These are phyloP conservation scores for Flaveria linearis DNA, from an alignment of 129 eudicot genomes.

Conservation along the genomic window DNA sequence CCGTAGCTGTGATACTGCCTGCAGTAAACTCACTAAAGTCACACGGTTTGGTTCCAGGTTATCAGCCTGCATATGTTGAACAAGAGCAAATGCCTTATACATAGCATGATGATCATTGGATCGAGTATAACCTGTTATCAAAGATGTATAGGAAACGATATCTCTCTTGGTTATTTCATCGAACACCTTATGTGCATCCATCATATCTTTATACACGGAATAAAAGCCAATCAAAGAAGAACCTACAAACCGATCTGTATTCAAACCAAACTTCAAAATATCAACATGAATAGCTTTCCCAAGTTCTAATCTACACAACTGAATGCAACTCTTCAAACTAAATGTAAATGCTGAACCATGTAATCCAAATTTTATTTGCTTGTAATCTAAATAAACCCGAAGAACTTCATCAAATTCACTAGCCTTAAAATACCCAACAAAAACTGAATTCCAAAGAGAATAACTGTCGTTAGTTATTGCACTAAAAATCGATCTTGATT, in stretches of 20 bases:
- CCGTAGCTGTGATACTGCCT: conserved; percentile 40
- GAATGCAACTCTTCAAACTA: conserved; percentile 46
- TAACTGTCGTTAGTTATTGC: conserved; percentile 29
- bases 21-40: conserved; percentile 60
- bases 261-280: conserved; percentile 54
- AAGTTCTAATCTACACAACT: conserved; percentile 34
- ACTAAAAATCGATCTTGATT: conserved; percentile 50
- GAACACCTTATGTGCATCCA: conserved; percentile 55
- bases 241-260: conserved; percentile 50
- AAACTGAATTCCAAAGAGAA: conserved; percentile 50
- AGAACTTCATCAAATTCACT: conserved; percentile 50
- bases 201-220: conserved; percentile 34
- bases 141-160: conserved; percentile 57
- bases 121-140: conserved; percentile 51
- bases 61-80: conserved; percentile 43
- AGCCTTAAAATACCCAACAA: conserved; percentile 52
- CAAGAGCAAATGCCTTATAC: conserved; percentile 41
- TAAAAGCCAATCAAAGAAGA: conserved; percentile 53
- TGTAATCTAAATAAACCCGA: conserved; percentile 38
- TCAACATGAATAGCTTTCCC: conserved; percentile 56
- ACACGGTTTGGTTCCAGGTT: conserved; percentile 62
- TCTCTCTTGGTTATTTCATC: conserved; percentile 60
- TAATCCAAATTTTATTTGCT: conserved; percentile 44
- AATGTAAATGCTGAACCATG: conserved; percentile 51
- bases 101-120: conserved; percentile 32